Evolutionary conservation across 345 rosid species (phyloP).

Genomic region (Cardiospermum halicacabum): DNA sequence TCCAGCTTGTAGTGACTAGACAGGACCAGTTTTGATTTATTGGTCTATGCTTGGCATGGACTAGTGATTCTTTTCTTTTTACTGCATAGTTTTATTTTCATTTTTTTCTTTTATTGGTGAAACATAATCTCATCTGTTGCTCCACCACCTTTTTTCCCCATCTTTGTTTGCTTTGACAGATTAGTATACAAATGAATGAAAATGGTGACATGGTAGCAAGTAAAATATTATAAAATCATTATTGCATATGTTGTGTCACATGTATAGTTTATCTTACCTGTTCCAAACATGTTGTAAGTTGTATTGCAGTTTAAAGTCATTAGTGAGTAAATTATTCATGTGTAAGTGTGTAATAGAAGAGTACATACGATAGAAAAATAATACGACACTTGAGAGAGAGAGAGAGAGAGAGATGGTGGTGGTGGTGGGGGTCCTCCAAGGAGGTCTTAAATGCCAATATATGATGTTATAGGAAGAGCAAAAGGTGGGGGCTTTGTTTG

Average conservation of each 20-base stretch:
- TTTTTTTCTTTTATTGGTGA: background rate
- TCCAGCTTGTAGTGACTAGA: slow-evolving; percentile 21
- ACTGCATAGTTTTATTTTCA: background rate
- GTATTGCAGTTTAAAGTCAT: too few species aligned
- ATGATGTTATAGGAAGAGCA: slow-evolving; percentile 1
- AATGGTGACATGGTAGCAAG: too few species aligned
- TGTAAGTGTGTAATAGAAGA: background rate
- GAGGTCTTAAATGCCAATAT: slow-evolving; percentile 8
- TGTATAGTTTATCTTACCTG: too few species aligned
- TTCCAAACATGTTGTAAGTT: too few species aligned
- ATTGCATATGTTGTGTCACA: too few species aligned
- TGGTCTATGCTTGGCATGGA: slow-evolving; percentile 3
- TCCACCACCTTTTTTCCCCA: too few species aligned
- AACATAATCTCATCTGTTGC: background rate
- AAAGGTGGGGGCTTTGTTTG: slow-evolving; percentile 8
- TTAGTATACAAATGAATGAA: too few species aligned
- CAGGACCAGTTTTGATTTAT: slow-evolving; percentile 13
- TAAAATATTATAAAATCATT: too few species aligned
- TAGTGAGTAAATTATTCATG: slow-evolving; percentile 5
- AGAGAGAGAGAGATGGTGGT: slow-evolving; percentile 1
- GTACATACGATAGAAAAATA: background rate
- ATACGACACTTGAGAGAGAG: background rate
- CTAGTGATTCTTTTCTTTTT: background rate
- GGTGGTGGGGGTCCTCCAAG: background rate
- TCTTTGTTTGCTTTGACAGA: too few species aligned